phyloP scores from a whole-genome alignment of 176 grass and related monocot species.

The Cenchrus fungigraminus region DNA sequence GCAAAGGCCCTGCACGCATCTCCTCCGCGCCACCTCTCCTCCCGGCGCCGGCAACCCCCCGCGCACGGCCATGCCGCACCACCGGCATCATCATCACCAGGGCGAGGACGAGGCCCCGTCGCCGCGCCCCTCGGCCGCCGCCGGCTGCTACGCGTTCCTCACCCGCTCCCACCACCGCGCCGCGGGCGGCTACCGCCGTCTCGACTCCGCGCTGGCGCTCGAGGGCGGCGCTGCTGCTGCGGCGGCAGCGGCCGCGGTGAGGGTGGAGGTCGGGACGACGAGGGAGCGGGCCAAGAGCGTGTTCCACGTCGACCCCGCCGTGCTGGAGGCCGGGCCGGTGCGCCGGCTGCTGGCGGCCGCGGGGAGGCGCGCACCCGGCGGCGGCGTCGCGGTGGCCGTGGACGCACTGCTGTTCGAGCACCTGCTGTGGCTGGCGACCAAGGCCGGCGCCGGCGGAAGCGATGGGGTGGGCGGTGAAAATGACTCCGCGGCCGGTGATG shows the following conservation, averaged over 20 bases:
- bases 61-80: constrained; percentile 37
- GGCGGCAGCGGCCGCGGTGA: constrained; percentile 28
- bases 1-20: background rate
- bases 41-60: background rate
- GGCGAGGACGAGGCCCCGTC: constrained; percentile 25
- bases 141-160: constrained; percentile 74
- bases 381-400: constrained; percentile 45
- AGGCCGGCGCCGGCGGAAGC: background rate
- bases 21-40: background rate
- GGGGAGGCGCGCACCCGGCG: constrained; percentile 31
- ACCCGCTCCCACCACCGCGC: constrained; percentile 26
- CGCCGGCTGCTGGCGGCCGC: constrained; percentile 55
- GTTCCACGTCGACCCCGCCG: constrained; percentile 66
- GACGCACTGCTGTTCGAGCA: constrained; percentile 80
- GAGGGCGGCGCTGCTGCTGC: background rate
- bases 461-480: background rate
- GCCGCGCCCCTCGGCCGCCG: constrained; percentile 30
- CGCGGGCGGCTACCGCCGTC: constrained; percentile 14
- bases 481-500: background rate
- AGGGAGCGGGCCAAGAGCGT: constrained; percentile 49
- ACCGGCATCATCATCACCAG: background rate
- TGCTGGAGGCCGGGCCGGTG: constrained; percentile 62
- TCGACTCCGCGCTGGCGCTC: constrained; percentile 27
- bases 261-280: constrained; percentile 72
- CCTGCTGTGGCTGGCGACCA: constrained; percentile 62